phyloP scores from a whole-genome alignment of 169 alveolate genomes.

The Eimeria praecox region DNA sequence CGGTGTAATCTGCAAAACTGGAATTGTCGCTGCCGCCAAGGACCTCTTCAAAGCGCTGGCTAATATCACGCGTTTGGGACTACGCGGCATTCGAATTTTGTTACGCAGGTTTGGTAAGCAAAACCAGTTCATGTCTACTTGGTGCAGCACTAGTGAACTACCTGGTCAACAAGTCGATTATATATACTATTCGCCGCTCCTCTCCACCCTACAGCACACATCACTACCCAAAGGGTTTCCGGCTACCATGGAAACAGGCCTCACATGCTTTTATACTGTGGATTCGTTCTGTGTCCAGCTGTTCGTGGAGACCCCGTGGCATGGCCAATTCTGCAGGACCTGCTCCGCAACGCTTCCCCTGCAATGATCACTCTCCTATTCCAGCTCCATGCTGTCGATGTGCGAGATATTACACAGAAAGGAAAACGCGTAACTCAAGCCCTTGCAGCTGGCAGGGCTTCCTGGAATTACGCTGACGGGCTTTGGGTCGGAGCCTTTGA shows the following conservation, averaged over 20 bases:
- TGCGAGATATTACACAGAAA: constrained; percentile 39
- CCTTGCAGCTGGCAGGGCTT: constrained; percentile 71
- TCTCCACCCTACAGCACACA: not conserved
- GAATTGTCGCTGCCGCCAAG: constrained; percentile 5
- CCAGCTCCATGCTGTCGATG: constrained; percentile 77
- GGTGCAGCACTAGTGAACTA: not conserved
- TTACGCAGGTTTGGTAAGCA: constrained; percentile 56
- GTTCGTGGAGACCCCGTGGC: constrained; percentile 75
- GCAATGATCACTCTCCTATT: constrained; percentile 79
- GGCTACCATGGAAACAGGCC: not conserved
- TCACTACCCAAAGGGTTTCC: not conserved
- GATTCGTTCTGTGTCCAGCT: not conserved
- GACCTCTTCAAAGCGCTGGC: constrained; percentile 36
- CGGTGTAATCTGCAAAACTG: constrained; percentile 72
- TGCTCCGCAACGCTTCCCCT: constrained; percentile 36
- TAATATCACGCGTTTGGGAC: constrained; percentile 63
- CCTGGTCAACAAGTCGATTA: not conserved
- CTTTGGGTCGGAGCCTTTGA: constrained; percentile 73
- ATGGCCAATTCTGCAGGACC: constrained; percentile 56
- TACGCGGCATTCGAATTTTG: constrained; percentile 57
- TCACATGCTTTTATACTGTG: not conserved
- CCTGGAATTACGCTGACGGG: constrained; percentile 78
- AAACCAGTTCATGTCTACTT: not conserved
- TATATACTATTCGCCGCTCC: not conserved
- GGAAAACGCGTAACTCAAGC: constrained; percentile 64